phyloP scores from a whole-genome alignment of 345 rosid species.

The Eutrema japonicum region DNA sequence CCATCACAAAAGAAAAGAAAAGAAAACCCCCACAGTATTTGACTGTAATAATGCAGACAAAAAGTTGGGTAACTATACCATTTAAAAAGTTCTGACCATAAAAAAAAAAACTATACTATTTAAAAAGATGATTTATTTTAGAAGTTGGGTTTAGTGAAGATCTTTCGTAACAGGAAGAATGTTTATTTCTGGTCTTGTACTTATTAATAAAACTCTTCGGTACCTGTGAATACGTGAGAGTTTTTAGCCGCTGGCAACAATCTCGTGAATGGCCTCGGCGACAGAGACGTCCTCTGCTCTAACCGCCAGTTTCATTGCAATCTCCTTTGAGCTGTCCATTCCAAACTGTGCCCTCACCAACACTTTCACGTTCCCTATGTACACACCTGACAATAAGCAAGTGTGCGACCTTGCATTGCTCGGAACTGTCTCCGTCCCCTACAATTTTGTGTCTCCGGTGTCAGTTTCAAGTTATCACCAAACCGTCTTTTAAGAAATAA shows the following conservation, averaged over 20 bases:
- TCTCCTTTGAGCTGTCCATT: constrained; percentile 75
- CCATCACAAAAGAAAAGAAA: constrained; percentile 9
- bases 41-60: neutral
- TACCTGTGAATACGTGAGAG: constrained; percentile 9
- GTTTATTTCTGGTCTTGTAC: constrained; percentile 1
- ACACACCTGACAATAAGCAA: constrained; percentile 83
- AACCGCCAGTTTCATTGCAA: constrained; percentile 88
- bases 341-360: constrained; percentile 87
- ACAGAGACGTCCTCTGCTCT: constrained; percentile 81
- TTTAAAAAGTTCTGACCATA: neutral
- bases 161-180: constrained; percentile 5
- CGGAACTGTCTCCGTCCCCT: constrained; percentile 89
- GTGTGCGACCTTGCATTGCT: constrained; percentile 95
- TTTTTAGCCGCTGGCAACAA: constrained; percentile 76
- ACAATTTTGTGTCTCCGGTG: constrained; percentile 17
- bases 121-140: neutral
- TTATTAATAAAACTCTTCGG: constrained; percentile 19
- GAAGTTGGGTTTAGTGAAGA: neutral
- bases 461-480: constrained; percentile 30
- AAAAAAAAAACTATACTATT: constrained; percentile 3
- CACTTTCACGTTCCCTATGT: constrained; percentile 83
- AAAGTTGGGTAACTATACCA: constrained; percentile 23
- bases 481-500: neutral
- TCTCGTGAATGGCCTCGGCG: constrained; percentile 86
- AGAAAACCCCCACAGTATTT: constrained; percentile 22